Conservation (phyloP, 768 basidiomycete species). For the Lactarius hengduanensis region DNA sequence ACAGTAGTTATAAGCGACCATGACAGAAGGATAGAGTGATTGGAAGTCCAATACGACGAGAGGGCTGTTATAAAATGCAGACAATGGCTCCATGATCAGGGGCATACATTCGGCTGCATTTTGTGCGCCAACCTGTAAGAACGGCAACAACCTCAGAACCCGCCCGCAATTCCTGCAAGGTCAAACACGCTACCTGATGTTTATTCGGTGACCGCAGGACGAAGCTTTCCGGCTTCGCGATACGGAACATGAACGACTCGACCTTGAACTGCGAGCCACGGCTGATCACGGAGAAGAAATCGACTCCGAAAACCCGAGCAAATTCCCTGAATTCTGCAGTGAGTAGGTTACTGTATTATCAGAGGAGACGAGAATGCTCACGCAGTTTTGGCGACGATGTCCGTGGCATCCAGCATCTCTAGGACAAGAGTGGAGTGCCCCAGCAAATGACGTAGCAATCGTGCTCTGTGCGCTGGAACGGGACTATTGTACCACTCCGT, state of each 20-base stretch:
- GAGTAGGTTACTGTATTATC: background rate
- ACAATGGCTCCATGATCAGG: conserved; percentile 91
- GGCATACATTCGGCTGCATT: conserved; percentile 97
- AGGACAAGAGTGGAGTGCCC: conserved; percentile 67
- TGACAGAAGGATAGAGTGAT: conserved; percentile 92
- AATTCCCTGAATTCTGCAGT: conserved; percentile 68
- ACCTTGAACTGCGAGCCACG: conserved; percentile 99
- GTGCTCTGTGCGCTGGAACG: conserved; percentile 52
- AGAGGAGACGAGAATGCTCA: conserved; percentile 40
- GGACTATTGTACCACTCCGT: conserved; percentile 76
- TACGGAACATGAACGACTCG: conserved; percentile 97
- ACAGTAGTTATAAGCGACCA: conserved; percentile 98
- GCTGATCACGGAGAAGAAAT: conserved; percentile 93
- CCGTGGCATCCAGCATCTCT: conserved; percentile 77
- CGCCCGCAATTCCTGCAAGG: conserved; percentile 1
- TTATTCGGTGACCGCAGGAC: conserved; percentile 88
- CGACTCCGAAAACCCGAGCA: conserved; percentile 94
- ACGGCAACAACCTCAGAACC: conserved; percentile 4
- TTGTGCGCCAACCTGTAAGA: conserved; percentile 81
- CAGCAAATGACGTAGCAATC: conserved; percentile 61
- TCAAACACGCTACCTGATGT: conserved; percentile 54
- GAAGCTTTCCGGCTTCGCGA: conserved; percentile 93
- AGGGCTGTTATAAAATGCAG: conserved; percentile 90
- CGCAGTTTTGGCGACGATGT: conserved; percentile 89
- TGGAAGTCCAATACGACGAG: conserved; percentile 95